These are phyloP conservation scores for Glycyrrhiza uralensis DNA, from an alignment of 306 rosid genomes.

Conservation along the genomic window DNA sequence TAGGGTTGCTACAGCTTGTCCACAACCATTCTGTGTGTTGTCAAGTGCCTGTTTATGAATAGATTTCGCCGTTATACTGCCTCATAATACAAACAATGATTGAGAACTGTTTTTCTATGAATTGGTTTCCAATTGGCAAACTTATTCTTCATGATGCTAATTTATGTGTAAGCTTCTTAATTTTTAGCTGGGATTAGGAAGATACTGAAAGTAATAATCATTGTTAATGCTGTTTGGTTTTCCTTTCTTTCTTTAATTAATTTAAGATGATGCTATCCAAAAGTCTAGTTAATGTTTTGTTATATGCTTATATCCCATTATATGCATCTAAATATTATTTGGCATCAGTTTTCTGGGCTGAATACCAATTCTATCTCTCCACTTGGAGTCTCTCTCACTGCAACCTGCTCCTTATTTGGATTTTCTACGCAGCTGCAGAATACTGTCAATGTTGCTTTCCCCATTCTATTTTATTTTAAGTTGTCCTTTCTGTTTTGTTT, in stretches of 20 bases:
- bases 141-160: background rate
- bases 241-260: background rate
- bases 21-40: background rate
- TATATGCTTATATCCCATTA: background rate
- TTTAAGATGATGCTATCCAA: background rate
- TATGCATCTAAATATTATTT: background rate
- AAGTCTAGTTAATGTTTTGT: background rate
- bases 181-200: slow-evolving; percentile 4
- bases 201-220: slow-evolving; percentile 1
- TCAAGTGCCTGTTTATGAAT: background rate
- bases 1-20: slow-evolving; percentile 1
- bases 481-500: background rate
- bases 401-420: background rate
- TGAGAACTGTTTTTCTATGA: background rate
- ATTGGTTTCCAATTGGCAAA: background rate
- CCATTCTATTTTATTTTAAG: background rate
- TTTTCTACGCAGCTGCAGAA: background rate
- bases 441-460: background rate
- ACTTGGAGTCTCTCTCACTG: background rate
- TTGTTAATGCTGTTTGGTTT: background rate
- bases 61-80: background rate
- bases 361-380: background rate
- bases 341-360: background rate
- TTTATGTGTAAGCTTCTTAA: background rate
- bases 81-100: background rate